Evolutionary conservation across 1,284 basidiomycete species (phyloP).

Genomic region (Pisolithus thermaeus): DNA sequence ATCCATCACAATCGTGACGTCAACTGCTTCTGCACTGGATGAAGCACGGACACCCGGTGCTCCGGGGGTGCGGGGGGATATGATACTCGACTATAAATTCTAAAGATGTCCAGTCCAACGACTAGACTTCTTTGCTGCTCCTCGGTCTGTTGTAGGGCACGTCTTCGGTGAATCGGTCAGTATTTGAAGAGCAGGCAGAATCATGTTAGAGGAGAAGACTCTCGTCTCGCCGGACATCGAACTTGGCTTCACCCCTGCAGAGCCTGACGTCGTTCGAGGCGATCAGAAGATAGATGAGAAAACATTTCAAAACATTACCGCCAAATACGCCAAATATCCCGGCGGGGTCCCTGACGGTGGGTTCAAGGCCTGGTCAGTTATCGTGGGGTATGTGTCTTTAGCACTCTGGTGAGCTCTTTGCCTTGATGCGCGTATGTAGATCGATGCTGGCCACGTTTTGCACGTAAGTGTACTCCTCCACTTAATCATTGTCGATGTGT

Average conservation of each 20-base stretch:
- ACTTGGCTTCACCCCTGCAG: neutral
- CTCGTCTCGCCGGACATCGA: neutral
- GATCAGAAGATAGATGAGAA: neutral
- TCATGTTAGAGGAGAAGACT: neutral
- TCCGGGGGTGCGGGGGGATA: too few species aligned
- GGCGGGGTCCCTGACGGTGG: constrained; percentile 43
- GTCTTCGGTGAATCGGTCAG: neutral
- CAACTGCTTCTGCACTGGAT: too few species aligned
- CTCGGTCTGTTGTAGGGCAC: neutral
- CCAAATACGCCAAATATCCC: constrained; percentile 19
- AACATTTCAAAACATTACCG: neutral
- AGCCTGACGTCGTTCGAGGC: neutral
- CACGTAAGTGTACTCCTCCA: too few species aligned
- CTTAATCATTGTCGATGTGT: too few species aligned
- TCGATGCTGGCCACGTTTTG: too few species aligned
- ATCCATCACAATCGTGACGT: too few species aligned
- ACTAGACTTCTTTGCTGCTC: too few species aligned
- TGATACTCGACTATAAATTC: too few species aligned
- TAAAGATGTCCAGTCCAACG: too few species aligned
- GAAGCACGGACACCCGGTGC: too few species aligned
- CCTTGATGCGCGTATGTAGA: too few species aligned
- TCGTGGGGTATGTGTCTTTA: constrained; percentile 31
- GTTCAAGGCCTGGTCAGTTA: constrained; percentile 46
- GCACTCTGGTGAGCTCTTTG: too few species aligned
- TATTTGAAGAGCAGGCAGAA: neutral